Percentiles rank a stretch among this genome's conserved stretches.
phyloP scores from a whole-genome alignment of 495 filamentous ascomycete species.

The Hypoxylon rickii region DNA sequence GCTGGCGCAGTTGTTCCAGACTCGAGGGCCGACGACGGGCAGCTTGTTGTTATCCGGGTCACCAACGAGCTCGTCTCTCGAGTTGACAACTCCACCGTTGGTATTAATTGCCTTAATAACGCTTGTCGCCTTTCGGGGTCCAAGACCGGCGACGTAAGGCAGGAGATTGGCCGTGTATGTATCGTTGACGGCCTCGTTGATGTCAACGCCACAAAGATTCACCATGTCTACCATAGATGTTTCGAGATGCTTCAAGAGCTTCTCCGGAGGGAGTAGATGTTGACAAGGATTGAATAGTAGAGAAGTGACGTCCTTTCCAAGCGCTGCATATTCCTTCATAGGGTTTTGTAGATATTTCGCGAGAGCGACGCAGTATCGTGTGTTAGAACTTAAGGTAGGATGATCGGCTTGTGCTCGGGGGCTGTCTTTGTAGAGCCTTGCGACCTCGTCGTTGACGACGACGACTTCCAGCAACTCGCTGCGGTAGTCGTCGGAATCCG shows the following conservation, averaged over 20 bases:
- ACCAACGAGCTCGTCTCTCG: conserved; percentile 83
- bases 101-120: conserved; percentile 88
- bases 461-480: conserved; percentile 81
- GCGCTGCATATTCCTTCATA: conserved; percentile 90
- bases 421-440: conserved; percentile 89
- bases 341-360: conserved; percentile 92
- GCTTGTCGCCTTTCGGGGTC: conserved; percentile 86
- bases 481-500: conserved; percentile 63
- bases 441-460: conserved; percentile 94
- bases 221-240: conserved; percentile 98
- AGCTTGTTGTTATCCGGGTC: conserved; percentile 75
- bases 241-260: conserved; percentile 82
- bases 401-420: conserved; percentile 79
- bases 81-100: conserved; percentile 81
- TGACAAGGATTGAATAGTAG: conserved; percentile 88
- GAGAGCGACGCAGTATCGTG: conserved; percentile 85
- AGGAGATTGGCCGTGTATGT: conserved; percentile 81
- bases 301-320: conserved; percentile 84
- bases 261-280: conserved; percentile 82
- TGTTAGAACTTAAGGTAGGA: conserved; percentile 73
- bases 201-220: conserved; percentile 90
- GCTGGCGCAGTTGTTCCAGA: conserved; percentile 96
- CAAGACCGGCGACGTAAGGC: conserved; percentile 89
- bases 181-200: conserved; percentile 86
- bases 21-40: conserved; percentile 82